A percentile compares a stretch with the other conserved stretches of the same genome.
Evolutionary conservation across 805 yeast species (phyloP).

Genomic region (Sungouiozyma intestinalis): DNA sequence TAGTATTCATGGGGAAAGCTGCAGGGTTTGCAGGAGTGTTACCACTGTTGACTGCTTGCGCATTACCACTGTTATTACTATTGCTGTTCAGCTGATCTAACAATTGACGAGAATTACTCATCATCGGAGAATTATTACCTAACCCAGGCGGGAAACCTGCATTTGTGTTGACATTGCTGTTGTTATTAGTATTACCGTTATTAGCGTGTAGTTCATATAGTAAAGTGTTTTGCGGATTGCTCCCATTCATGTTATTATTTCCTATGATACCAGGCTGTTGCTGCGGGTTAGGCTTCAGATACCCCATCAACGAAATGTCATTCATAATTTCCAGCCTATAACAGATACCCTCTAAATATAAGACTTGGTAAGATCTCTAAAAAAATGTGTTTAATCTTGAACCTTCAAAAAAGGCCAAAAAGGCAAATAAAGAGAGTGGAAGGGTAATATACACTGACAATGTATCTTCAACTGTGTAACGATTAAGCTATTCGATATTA

Average conservation of each 20-base stretch:
- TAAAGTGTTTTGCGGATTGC: conserved; percentile 7
- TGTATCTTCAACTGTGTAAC: background rate
- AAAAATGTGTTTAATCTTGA: too few species aligned
- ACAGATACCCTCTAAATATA: too few species aligned
- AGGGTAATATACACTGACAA: background rate
- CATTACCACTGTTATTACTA: conserved; percentile 2
- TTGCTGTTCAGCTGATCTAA: conserved; percentile 12
- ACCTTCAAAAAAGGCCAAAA: too few species aligned
- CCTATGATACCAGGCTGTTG: background rate
- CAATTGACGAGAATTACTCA: conserved; percentile 23
- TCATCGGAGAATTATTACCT: conserved; percentile 30
- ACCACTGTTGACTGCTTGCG: background rate
- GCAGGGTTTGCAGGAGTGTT: conserved; percentile 1
- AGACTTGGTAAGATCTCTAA: too few species aligned
- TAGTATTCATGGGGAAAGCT: conserved; percentile 6
- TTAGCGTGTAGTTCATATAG: conserved; percentile 7
- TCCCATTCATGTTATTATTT: conserved; percentile 10
- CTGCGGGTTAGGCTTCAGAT: conserved; percentile 15
- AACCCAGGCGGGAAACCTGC: background rate
- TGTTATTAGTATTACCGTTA: conserved; percentile 3
- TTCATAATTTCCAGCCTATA: conserved; percentile 10
- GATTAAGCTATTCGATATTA: too few species aligned
- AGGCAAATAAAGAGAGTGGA: background rate
- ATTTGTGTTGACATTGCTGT: conserved; percentile 12
- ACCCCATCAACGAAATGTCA: conserved; percentile 21